Conservation (phyloP, 2,329 filamentous ascomycete species). For the Sphaceloma murrayae region DNA sequence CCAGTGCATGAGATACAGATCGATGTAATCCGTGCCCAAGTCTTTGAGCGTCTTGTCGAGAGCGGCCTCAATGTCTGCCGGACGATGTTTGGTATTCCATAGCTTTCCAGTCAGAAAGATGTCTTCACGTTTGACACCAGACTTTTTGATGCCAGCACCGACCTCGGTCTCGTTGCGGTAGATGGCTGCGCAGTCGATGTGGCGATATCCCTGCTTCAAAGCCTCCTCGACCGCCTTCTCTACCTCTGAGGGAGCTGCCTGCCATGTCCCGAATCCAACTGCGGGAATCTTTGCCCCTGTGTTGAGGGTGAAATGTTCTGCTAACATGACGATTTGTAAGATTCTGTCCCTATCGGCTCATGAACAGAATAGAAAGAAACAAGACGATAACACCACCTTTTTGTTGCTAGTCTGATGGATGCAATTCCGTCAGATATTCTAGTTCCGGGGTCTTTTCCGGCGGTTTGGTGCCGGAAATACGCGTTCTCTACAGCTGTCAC, state of each 20-base stretch:
- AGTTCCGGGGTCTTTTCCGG: too few species aligned
- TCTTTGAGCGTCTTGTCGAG: slow-evolving; percentile 35
- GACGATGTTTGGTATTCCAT: slow-evolving; percentile 48
- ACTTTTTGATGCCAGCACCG: slow-evolving; percentile 23
- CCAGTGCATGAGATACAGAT: slow-evolving; percentile 43
- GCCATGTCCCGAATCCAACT: slow-evolving; percentile 34
- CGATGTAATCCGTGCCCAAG: slow-evolving; percentile 39
- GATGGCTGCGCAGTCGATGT: slow-evolving; percentile 32
- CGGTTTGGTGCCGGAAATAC: too few species aligned
- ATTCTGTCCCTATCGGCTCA: too few species aligned
- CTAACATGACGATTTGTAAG: too few species aligned
- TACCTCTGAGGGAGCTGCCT: slow-evolving; percentile 29
- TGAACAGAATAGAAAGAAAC: too few species aligned
- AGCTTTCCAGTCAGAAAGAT: slow-evolving; percentile 47
- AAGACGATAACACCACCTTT: too few species aligned
- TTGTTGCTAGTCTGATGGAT: too few species aligned
- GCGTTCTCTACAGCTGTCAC: too few species aligned
- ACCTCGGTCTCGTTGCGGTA: slow-evolving; percentile 29
- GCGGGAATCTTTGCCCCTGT: slow-evolving; percentile 33
- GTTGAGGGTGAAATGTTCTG: slow-evolving; percentile 28
- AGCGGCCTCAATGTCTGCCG: slow-evolving; percentile 41
- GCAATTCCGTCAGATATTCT: too few species aligned
- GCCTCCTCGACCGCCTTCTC: slow-evolving; percentile 27
- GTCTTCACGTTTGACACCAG: slow-evolving; percentile 23
- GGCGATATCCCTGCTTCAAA: slow-evolving; percentile 32